Evolutionary conservation across 495 filamentous ascomycete genomes (phyloP).

Genomic region (Penicillium mononematosum): DNA sequence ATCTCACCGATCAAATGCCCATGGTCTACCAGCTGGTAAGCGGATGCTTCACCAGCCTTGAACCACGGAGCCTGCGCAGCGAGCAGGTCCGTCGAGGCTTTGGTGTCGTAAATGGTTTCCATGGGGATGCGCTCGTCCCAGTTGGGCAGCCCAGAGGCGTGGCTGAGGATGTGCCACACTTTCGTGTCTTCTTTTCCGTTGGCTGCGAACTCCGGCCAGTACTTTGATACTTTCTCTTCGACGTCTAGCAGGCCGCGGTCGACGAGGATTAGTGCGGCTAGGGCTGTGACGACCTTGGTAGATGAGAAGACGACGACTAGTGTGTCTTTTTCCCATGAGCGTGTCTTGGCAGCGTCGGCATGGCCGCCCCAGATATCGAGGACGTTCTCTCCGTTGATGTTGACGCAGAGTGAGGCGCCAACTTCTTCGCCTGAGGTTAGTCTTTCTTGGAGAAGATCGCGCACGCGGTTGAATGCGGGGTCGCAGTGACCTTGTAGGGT

Average conservation of each 20-base stretch:
- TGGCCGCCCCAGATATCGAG: conserved; percentile 50
- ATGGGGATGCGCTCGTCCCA: conserved; percentile 34
- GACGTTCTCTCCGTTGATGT: conserved; percentile 41
- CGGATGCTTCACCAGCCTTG: conserved; percentile 39
- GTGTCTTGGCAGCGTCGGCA: conserved; percentile 24
- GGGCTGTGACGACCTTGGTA: conserved; percentile 39
- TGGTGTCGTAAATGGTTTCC: conserved; percentile 32
- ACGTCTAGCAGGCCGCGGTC: conserved; percentile 41
- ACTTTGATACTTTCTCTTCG: conserved; percentile 37
- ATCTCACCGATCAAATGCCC: conserved; percentile 44
- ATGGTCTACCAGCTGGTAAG: conserved; percentile 40
- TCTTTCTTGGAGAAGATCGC: conserved; percentile 29
- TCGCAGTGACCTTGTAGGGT: conserved; percentile 21
- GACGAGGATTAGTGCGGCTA: conserved; percentile 39
- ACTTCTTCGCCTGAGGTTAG: conserved; percentile 36
- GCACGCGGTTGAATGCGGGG: conserved; percentile 35
- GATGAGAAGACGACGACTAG: conserved; percentile 41
- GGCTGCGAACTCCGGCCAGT: conserved; percentile 49
- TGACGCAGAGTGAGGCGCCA: conserved; percentile 44
- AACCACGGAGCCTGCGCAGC: conserved; percentile 45
- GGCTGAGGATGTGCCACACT: conserved; percentile 44
- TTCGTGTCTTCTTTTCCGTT: conserved; percentile 42
- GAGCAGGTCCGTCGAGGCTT: conserved; percentile 31
- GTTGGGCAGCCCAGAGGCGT: conserved; percentile 35
- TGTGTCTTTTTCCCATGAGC: conserved; percentile 43